Evolutionary conservation across 495 filamentous ascomycete species (phyloP), one percentile per base, ranked within the genome.

Genomic region (Cryomyces antarcticus): DNA sequence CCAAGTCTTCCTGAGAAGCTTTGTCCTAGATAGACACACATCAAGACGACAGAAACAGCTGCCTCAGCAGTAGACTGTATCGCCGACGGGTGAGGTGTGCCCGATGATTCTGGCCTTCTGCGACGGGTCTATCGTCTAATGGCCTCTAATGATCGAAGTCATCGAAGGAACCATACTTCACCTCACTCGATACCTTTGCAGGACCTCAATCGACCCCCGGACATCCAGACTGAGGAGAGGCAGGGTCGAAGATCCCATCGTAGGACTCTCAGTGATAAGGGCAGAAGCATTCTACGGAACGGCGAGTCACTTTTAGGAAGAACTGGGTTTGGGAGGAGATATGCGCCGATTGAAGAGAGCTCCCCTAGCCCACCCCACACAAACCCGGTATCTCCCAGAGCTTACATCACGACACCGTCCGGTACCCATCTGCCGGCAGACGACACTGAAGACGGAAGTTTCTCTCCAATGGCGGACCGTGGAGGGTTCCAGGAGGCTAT

Each of bases 121-220:
- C 17, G 17, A 24, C 17, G 17, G 17, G 17, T 24, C 17, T 24
- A 24, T 24, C 17, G 17, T 24, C 27, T 61, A 57, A 81, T 81
- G 77, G 71, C 73, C 60, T 70, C 72, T 41, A 63, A 69, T 59
- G 67, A 63, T 54, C 62, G 63, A 31, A 63, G 61, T 49, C 59
- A 67, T 54, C 60, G 64, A 48, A 59, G 67, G 48, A 54, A 64
- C 41, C 54, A 66, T 29, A 53, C 65, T 45, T 57, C 71, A 30
- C 62, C 70, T 40, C 78, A 83, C 46, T 79, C 78, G 36, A 93
- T 94, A 60, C 84, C 87, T 39, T 65, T 95, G 39, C 79, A 80
- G 57, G 77, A 93, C 57, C 75, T 94, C 39, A 73, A 75, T 30
- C 68, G 72, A 42, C 62, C 70, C 31, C 67, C 72, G 38, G 71